A percentile compares a stretch with the other conserved stretches of the same genome.
phyloP scores from a whole-genome alignment of 371 early-diverging fungal species.

The Apophysomyces ossiformis region DNA sequence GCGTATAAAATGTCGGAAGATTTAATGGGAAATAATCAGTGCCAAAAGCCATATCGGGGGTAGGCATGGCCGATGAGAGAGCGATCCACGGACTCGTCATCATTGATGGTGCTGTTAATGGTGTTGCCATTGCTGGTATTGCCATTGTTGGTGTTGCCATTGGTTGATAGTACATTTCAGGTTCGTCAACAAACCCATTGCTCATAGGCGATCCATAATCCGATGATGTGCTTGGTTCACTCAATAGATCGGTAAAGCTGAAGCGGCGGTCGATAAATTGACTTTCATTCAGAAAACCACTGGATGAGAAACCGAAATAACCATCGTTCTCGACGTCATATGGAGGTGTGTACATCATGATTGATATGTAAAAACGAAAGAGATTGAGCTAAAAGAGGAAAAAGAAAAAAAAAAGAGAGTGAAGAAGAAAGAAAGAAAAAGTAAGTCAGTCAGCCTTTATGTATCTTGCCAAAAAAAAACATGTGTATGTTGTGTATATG shows the following conservation, averaged over 20 bases:
- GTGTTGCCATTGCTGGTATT: too few relatives aligned
- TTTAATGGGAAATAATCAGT: conserved; percentile 9
- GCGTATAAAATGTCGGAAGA: not conserved
- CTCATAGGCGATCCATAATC: conserved; percentile 6
- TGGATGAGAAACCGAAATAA: not conserved
- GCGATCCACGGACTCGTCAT: conserved; percentile 8
- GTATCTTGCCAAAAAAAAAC: not conserved
- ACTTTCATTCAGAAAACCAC: conserved; percentile 1
- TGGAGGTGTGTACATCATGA: conserved; percentile 5
- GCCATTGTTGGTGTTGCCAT: too few relatives aligned
- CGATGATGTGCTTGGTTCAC: conserved; percentile 7
- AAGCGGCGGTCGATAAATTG: conserved; percentile 1
- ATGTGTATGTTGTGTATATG: too few relatives aligned
- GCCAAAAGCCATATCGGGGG: conserved; percentile 6
- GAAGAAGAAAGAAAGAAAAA: not conserved
- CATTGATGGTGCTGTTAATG: not conserved
- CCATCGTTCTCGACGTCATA: conserved; percentile 5
- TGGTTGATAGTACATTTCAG: not conserved
- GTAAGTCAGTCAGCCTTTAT: conserved; percentile 2
- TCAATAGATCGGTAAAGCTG: conserved; percentile 2
- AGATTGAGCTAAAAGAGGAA: not conserved
- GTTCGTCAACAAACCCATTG: conserved; percentile 9
- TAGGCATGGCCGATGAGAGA: not conserved
- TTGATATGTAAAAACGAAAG: not conserved
- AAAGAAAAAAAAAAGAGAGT: not conserved